Conservation (phyloP, 2,329 filamentous ascomycete genomes). For the Apiospora pterosperma region DNA sequence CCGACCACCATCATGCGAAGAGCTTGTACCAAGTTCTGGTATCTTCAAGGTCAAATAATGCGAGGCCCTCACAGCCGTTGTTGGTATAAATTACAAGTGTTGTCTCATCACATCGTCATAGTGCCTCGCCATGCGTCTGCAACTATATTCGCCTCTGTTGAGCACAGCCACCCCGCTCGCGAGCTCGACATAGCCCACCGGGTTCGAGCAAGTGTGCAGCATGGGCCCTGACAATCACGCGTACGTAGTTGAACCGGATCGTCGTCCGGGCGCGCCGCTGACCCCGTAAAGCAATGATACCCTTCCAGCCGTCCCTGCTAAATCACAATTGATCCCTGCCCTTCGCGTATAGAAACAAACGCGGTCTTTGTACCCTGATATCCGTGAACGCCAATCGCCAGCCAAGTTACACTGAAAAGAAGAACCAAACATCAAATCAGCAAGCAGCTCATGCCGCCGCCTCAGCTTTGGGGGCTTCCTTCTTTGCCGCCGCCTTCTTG, state of each 20-base stretch:
- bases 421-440: constrained; percentile 24
- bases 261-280: constrained; percentile 1
- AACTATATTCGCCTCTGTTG: not conserved
- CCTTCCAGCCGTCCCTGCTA: constrained; percentile 17
- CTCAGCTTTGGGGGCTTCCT: constrained; percentile 31
- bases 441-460: constrained; percentile 20
- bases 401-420: constrained; percentile 32
- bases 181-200: not conserved
- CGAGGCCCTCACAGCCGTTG: constrained; percentile 10
- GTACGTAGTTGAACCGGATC: constrained; percentile 5
- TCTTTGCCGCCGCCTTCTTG: constrained; percentile 12
- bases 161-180: not conserved
- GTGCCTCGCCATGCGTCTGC: constrained; percentile 10
- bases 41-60: constrained; percentile 11
- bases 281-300: constrained; percentile 3
- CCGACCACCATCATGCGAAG: not conserved
- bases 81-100: constrained; percentile 34
- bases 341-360: constrained; percentile 23
- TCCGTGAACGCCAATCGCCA: constrained; percentile 30
- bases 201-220: constrained; percentile 6
- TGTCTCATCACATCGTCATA: constrained; percentile 29
- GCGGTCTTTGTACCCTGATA: constrained; percentile 27
- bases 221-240: constrained; percentile 10
- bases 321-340: constrained; percentile 22
- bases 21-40: too few species aligned